Evolutionary conservation across 2,329 filamentous ascomycete species (phyloP).

Genomic region (Corinectria fuckeliana): DNA sequence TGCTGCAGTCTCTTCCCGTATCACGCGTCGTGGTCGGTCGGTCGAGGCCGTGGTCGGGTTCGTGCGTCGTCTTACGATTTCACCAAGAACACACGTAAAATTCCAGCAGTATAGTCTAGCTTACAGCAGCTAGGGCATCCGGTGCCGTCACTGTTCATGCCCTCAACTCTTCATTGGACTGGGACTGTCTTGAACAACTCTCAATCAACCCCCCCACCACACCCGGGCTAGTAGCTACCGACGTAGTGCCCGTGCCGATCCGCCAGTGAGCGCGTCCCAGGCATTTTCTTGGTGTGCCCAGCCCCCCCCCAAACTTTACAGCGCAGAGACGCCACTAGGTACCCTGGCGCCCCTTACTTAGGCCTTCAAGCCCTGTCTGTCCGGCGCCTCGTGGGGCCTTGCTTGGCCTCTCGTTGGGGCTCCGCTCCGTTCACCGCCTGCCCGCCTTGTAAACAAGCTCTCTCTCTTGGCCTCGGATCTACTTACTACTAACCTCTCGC

Average conservation of each 20-base stretch:
- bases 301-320: neutral
- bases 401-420: neutral
- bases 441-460: constrained; percentile 36
- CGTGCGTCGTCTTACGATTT: constrained; percentile 1
- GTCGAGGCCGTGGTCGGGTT: no score
- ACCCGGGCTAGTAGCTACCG: constrained; percentile 3
- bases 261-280: neutral
- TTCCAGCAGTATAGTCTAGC: no score
- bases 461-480: no score
- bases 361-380: neutral
- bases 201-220: neutral
- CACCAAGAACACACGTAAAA: neutral
- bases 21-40: neutral
- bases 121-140: no score
- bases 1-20: no score
- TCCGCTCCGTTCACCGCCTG: constrained; percentile 38
- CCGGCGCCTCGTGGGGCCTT: neutral
- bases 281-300: neutral
- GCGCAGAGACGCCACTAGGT: neutral
- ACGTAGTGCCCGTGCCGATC: constrained; percentile 18
- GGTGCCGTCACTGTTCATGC: neutral
- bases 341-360: constrained; percentile 3
- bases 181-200: constrained; percentile 1
- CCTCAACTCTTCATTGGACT: constrained; percentile 1
- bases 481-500: no score